Base-by-base conservation (phyloP, 2,329 filamentous ascomycete species). In the Cytospora schulzeri region DNA sequence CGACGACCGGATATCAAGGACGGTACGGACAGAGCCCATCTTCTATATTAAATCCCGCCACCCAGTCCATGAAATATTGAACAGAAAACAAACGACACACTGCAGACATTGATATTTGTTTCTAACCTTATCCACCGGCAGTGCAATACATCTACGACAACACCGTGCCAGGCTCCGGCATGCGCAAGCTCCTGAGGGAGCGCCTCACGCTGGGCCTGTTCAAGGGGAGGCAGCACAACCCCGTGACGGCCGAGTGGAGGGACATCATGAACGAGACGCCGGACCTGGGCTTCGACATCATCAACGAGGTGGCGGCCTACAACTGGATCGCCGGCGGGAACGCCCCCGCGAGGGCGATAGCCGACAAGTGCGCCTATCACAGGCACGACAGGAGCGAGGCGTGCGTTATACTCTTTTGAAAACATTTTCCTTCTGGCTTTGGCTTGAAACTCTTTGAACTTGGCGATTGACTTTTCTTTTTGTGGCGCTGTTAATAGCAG, bases 61-160 rank as follows among this genome's bases (percentile, higher is more conserved):
- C 8, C 4, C 38, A 17, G 38, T 17, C 17, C 29, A 31, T 31
- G n/a, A 19, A n/a, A n/a, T n/a, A n/a, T n/a, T n/a, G 19, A n/a
- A 17, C 11, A 41, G 12, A 41, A 11, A 24, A 4, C 17, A 26
- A 8, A 11, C 3, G n/a, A 14, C 52, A 48, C n/a, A 2, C 14
- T 35, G 11, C 22, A 4, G 8, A 14, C 9, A 22, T 26, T 24
- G n/a, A 5, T 5, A 41, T 5, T 19, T 19, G 35, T 4, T 4
- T 11, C 45, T 48, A 15, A 48, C 45, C 24, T 4, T 12, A 1
- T 4, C 55, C 17, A 15, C 38, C 8, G 19, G 9, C 38, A 62
- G 64, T 66, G 22, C 60, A 66, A 52, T 66, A 63, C 55, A 53
- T 66, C 24, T 66, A 63, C 51, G 64, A 63, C 19, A 57, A 66